phyloP scores from a whole-genome alignment of 2,329 filamentous ascomycete genomes.

The Cordyceps farinosa region DNA sequence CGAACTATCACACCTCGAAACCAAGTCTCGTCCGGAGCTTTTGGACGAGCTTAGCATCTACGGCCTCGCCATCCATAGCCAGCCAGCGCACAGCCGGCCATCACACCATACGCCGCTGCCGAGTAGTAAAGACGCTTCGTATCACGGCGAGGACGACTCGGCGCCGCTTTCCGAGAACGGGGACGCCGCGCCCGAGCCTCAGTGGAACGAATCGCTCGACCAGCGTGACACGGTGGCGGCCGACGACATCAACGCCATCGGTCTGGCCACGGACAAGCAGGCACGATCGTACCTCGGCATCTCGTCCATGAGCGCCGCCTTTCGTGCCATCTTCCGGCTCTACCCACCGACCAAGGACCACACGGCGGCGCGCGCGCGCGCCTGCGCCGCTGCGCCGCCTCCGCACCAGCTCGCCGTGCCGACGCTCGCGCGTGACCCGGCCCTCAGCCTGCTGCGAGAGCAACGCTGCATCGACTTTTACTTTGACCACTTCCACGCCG shows the following conservation, averaged over 20 bases:
- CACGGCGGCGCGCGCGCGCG: slow-evolving; percentile 26
- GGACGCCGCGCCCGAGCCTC: slow-evolving; percentile 27
- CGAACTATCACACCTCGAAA: slow-evolving; percentile 20
- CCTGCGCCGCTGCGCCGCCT: slow-evolving; percentile 24
- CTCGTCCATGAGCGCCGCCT: slow-evolving; percentile 60
- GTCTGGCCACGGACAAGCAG: slow-evolving; percentile 48
- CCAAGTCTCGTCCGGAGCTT: slow-evolving; percentile 25
- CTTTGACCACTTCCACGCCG: slow-evolving; percentile 57
- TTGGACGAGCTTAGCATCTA: slow-evolving; percentile 18
- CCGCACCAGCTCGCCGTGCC: slow-evolving; percentile 30
- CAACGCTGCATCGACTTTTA: slow-evolving; percentile 53
- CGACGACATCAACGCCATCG: slow-evolving; percentile 33
- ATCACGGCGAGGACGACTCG: slow-evolving; percentile 22
- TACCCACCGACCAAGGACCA: slow-evolving; percentile 29
- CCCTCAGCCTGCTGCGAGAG: slow-evolving; percentile 31
- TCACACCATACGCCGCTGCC: background rate
- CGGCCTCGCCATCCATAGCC: background rate
- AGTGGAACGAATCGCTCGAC: slow-evolving; percentile 29
- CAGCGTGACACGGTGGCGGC: slow-evolving; percentile 25
- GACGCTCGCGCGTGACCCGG: slow-evolving; percentile 41
- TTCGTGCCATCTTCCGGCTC: slow-evolving; percentile 52
- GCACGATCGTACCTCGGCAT: slow-evolving; percentile 60
- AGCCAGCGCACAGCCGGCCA: background rate
- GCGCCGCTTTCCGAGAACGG: slow-evolving; percentile 27
- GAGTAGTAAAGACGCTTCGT: slow-evolving; percentile 7